A percentile compares a stretch with the other conserved stretches of the same genome.
These are phyloP conservation scores for Vitis hybrid DNA, from an alignment of 177 flowering plant genomes.

Conservation along the genomic window DNA sequence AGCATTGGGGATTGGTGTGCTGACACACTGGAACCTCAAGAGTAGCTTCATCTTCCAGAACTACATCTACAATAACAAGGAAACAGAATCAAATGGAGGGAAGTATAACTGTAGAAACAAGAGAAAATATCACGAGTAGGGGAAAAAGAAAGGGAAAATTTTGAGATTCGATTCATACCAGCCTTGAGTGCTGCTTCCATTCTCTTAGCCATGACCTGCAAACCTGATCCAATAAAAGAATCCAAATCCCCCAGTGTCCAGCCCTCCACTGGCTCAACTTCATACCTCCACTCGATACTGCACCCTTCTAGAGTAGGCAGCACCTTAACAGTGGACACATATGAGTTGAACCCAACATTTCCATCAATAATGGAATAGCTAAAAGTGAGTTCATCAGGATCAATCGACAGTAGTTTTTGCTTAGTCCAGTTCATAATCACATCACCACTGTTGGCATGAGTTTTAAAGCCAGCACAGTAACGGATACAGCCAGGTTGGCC, in stretches of 20 bases:
- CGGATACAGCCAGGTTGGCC: conserved; percentile 52
- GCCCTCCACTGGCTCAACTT: conserved; percentile 36
- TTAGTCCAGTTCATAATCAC: conserved; percentile 31
- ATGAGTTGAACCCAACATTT: conserved; percentile 29
- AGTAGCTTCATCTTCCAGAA: no score
- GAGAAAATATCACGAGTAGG: no score
- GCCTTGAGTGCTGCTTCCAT: conserved; percentile 38
- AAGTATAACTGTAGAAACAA: no score
- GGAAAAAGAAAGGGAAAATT: no score
- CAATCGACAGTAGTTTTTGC: conserved; percentile 31
- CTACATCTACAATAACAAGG: no score
- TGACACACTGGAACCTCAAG: no score
- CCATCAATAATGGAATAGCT: conserved; percentile 29
- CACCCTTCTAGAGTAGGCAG: conserved; percentile 20
- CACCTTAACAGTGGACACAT: conserved; percentile 21
- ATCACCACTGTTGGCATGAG: conserved; percentile 12
- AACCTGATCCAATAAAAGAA: conserved; percentile 17
- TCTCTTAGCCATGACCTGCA: conserved; percentile 40
- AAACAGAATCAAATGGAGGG: no score
- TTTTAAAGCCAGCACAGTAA: conserved; percentile 26
- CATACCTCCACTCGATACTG: conserved; percentile 25
- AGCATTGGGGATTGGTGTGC: no score
- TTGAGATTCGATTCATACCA: not conserved
- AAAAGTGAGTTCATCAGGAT: conserved; percentile 17
- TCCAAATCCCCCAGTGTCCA: conserved; percentile 35